These are phyloP conservation scores for Papilionanthe hybrid DNA, from an alignment of 116 monocot species.

Conservation along the genomic window DNA sequence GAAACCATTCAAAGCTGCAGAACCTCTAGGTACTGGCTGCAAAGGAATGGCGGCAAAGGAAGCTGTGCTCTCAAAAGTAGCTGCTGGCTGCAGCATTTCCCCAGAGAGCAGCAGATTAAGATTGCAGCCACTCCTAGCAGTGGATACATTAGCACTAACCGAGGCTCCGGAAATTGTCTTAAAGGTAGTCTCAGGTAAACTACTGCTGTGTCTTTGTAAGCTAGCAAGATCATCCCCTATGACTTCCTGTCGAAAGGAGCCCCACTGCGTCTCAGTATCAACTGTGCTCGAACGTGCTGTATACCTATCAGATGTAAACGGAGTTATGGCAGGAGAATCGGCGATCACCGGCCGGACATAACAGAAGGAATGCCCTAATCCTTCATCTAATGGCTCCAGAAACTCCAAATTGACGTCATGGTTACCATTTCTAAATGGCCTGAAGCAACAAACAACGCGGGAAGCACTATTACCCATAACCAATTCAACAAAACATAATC, in stretches of 20 bases:
- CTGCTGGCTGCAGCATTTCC: constrained; percentile 78
- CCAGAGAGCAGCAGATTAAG: constrained; percentile 28
- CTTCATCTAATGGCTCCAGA: constrained; percentile 88
- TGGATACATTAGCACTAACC: constrained; percentile 89
- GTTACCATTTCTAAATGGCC: constrained; percentile 52
- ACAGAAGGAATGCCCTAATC: constrained; percentile 96
- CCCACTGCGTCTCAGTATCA: constrained; percentile 70
- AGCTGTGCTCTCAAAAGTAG: constrained; percentile 90
- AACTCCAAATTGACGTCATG: constrained; percentile 75
- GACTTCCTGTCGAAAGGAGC: constrained; percentile 68
- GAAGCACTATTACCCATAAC: constrained; percentile 93
- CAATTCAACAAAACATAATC: not conserved
- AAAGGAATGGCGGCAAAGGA: constrained; percentile 92
- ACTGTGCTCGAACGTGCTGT: constrained; percentile 73
- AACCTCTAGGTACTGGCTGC: constrained; percentile 90
- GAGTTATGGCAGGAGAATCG: constrained; percentile 84
- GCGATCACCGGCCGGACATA: constrained; percentile 73
- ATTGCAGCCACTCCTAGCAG: constrained; percentile 70
- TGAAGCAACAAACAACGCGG: constrained; percentile 84
- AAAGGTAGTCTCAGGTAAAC: constrained; percentile 71
- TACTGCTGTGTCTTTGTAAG: constrained; percentile 34
- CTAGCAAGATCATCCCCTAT: constrained; percentile 39
- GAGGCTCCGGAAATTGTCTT: constrained; percentile 96
- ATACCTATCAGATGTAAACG: constrained; percentile 89
- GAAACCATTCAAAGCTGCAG: constrained; percentile 81